Evolutionary conservation across 1,139 yeast species (phyloP).

Genomic region (Zhuliangozyma parablackwelliae): DNA sequence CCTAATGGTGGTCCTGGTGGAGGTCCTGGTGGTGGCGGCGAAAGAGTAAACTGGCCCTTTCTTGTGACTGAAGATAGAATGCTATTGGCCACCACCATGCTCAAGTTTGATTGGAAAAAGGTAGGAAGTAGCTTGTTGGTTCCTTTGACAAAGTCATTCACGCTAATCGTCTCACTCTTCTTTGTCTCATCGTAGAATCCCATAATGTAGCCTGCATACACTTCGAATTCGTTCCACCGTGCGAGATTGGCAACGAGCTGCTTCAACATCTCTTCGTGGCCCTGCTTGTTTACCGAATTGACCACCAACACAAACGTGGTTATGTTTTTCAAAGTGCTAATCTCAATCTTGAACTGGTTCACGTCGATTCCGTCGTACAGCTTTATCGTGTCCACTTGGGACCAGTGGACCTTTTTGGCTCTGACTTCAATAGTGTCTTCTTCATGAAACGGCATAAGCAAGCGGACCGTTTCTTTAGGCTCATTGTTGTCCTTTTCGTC

Average conservation of each 20-base stretch:
- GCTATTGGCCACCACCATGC: constrained; percentile 30
- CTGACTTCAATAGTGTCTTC: constrained; percentile 12
- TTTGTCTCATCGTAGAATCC: constrained; percentile 39
- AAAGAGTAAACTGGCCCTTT: background rate
- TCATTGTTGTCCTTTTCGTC: background rate
- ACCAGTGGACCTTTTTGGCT: constrained; percentile 21
- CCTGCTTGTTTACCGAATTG: constrained; percentile 18
- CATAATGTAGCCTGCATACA: constrained; percentile 31
- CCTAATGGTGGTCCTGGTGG: too few species aligned
- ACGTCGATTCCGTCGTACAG: constrained; percentile 27
- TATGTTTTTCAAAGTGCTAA: constrained; percentile 29
- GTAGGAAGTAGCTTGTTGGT: constrained; percentile 28
- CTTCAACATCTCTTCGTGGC: constrained; percentile 19
- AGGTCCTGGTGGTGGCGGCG: too few species aligned
- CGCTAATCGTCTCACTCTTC: constrained; percentile 20
- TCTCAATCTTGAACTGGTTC: constrained; percentile 26
- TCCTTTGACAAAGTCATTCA: constrained; percentile 28
- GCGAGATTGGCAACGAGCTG: constrained; percentile 11
- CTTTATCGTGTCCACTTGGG: constrained; percentile 14
- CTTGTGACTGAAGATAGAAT: constrained; percentile 12
- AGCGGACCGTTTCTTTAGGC: constrained; percentile 1
- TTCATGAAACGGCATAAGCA: constrained; percentile 7
- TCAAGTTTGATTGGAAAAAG: constrained; percentile 32
- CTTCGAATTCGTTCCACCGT: constrained; percentile 34
- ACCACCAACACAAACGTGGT: constrained; percentile 41